phyloP scores from a whole-genome alignment of 352 stramenopile genomes.

The Globisporangium canariense region DNA sequence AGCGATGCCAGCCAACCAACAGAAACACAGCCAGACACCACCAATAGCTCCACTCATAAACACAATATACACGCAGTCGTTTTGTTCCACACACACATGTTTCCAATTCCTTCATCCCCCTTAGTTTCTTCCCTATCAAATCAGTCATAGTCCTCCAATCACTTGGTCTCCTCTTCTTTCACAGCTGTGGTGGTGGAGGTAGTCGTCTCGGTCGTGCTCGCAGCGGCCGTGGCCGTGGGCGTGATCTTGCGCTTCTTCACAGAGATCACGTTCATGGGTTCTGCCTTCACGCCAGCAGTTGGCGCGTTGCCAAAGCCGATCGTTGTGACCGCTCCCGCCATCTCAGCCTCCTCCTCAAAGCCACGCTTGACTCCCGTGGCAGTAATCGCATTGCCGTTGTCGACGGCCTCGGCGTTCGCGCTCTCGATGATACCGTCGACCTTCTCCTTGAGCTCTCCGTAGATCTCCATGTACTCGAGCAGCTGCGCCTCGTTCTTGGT shows the following conservation, averaged over 20 bases:
- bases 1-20: background rate
- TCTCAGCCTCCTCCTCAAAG: slow-evolving; percentile 12
- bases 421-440: slow-evolving; percentile 74
- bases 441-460: slow-evolving; percentile 84
- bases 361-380: slow-evolving; percentile 5
- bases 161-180: background rate
- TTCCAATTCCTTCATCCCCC: background rate
- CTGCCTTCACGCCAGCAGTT: background rate
- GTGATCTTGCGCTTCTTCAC: slow-evolving; percentile 19
- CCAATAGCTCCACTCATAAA: background rate
- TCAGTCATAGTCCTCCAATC: background rate
- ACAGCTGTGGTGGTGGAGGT: background rate
- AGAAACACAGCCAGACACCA: background rate
- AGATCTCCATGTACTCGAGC: slow-evolving; percentile 84
- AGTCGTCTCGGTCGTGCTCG: too few relatives aligned
- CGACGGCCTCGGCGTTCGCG: slow-evolving; percentile 22
- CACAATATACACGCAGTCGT: background rate
- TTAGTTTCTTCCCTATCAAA: background rate
- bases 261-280: slow-evolving; percentile 51
- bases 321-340: slow-evolving; percentile 39
- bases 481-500: slow-evolving; percentile 44
- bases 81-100: background rate
- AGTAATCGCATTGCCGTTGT: background rate
- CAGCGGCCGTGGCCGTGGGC: background rate
- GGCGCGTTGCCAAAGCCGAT: slow-evolving; percentile 57